A percentile compares a stretch with the other conserved stretches of the same genome.
Conservation (phyloP, 1,284 basidiomycete genomes). For the Athelia sp. region DNA sequence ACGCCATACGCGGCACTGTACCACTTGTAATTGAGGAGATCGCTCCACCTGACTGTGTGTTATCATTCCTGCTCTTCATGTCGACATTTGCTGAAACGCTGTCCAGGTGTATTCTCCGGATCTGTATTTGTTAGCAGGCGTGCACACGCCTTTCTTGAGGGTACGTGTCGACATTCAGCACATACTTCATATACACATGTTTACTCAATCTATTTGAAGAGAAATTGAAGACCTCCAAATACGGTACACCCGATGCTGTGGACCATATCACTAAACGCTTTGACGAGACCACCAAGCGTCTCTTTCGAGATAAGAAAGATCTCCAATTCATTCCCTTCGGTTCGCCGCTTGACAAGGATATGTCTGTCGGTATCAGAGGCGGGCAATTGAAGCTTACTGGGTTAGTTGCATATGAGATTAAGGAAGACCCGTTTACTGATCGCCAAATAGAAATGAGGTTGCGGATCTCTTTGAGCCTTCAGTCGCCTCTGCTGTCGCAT, state of each 20-base stretch:
- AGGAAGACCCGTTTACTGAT: no score
- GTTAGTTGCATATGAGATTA: slow-evolving; percentile 28
- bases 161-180: slow-evolving; percentile 26
- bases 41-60: slow-evolving; percentile 71
- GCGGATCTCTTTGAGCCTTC: slow-evolving; percentile 74
- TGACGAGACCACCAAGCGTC: slow-evolving; percentile 74
- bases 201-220: slow-evolving; percentile 30
- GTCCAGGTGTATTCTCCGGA: slow-evolving; percentile 66
- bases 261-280: slow-evolving; percentile 72
- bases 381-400: slow-evolving; percentile 70
- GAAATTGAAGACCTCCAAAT: slow-evolving; percentile 65
- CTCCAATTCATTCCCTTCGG: slow-evolving; percentile 70
- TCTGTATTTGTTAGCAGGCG: slow-evolving; percentile 76
- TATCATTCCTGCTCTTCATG: background rate
- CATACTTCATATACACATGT: slow-evolving; percentile 4
- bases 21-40: slow-evolving; percentile 76
- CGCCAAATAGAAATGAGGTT: slow-evolving; percentile 43
- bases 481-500: slow-evolving; percentile 60
- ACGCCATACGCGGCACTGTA: slow-evolving; percentile 58
- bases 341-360: slow-evolving; percentile 72
- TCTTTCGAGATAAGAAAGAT: slow-evolving; percentile 65
- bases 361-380: slow-evolving; percentile 57
- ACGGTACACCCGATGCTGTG: slow-evolving; percentile 60
- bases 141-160: slow-evolving; percentile 63
- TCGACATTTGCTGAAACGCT: slow-evolving; percentile 5